Evolutionary conservation across 305 asterid genomes (phyloP).

Genomic region (Solanum hybrid): DNA sequence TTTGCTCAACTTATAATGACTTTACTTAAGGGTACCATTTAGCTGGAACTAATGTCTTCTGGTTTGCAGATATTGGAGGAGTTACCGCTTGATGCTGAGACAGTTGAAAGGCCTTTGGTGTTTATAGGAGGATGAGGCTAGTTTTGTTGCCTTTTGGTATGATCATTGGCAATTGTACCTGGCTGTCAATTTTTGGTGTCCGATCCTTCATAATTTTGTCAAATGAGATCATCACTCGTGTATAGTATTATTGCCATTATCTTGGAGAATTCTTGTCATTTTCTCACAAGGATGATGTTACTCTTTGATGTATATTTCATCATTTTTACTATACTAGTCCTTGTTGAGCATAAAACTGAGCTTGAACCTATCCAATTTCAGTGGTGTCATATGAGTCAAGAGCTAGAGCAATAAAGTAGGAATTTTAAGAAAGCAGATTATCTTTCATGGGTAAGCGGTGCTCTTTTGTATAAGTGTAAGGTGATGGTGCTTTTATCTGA

Average conservation of each 20-base stretch:
- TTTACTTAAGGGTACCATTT: not conserved
- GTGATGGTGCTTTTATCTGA: not conserved
- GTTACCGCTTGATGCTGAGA: constrained; percentile 71
- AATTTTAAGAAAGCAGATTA: no score
- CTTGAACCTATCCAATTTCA: not conserved
- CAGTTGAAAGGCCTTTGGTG: constrained; percentile 53
- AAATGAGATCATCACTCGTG: not conserved
- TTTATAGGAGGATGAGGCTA: not conserved
- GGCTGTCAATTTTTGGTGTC: not conserved
- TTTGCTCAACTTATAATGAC: not conserved
- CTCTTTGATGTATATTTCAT: not conserved
- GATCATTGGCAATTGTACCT: not conserved
- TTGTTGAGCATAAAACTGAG: not conserved
- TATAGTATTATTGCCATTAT: not conserved
- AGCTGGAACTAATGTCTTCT: not conserved
- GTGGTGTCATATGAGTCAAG: not conserved
- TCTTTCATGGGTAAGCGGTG: not conserved
- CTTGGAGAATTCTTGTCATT: not conserved
- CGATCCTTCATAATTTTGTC: not conserved
- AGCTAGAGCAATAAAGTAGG: not conserved
- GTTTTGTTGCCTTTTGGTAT: not conserved
- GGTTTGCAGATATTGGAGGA: constrained; percentile 57
- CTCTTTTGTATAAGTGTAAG: no score
- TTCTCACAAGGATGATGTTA: not conserved
- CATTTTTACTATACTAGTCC: not conserved